phyloP scores from a whole-genome alignment of 2,329 filamentous ascomycete genomes.

The Sporothrix dimorphospora region DNA sequence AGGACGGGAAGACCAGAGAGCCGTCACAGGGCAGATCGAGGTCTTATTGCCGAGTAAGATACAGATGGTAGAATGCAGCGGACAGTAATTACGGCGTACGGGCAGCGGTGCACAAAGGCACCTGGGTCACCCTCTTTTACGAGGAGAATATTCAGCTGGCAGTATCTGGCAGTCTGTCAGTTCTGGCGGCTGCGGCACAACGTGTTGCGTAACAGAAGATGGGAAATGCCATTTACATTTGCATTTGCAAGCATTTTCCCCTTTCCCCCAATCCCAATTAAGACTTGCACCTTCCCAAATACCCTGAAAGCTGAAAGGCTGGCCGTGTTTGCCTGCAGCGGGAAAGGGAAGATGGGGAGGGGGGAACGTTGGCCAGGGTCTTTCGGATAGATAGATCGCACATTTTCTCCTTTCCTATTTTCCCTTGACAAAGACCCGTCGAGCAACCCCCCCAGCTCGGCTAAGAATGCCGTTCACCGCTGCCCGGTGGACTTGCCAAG shows the following conservation, averaged over 20 bases:
- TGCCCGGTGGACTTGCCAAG: slow-evolving; percentile 19
- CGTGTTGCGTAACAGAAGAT: not conserved
- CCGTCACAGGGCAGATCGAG: not conserved
- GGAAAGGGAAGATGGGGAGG: not conserved
- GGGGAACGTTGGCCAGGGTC: not conserved
- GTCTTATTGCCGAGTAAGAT: not conserved
- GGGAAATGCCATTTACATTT: not conserved
- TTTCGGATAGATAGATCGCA: slow-evolving; percentile 9
- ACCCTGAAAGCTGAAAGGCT: not conserved
- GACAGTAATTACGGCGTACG: not conserved
- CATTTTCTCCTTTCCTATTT: not conserved
- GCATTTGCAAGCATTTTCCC: too few relatives aligned
- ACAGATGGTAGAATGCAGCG: not conserved
- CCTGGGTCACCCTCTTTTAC: not conserved
- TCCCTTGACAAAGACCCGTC: not conserved
- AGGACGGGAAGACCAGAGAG: too few relatives aligned
- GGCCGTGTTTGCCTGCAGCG: not conserved
- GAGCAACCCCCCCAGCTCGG: not conserved
- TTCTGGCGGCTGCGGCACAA: not conserved
- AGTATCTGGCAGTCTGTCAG: too few relatives aligned
- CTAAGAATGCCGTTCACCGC: slow-evolving; percentile 27
- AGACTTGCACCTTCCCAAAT: not conserved
- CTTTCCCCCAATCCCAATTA: not conserved
- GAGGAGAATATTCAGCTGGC: too few relatives aligned
- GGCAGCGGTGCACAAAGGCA: not conserved